Conservation (phyloP, 805 yeast genomes). For the Myxozyma nipponensis region DNA sequence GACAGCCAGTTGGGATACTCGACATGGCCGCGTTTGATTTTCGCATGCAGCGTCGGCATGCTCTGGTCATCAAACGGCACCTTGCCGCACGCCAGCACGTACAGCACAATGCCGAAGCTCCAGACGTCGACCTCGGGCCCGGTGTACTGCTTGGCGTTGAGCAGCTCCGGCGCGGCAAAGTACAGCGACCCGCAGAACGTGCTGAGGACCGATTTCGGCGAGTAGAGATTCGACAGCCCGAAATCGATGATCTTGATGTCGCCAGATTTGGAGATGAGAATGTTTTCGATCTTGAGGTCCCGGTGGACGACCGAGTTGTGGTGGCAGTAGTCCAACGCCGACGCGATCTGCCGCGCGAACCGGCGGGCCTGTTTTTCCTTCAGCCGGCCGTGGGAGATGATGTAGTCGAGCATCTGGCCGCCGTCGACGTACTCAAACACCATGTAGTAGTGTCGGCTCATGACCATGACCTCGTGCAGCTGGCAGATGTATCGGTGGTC, state of each 20-base stretch:
- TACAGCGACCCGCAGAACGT: constrained; percentile 97
- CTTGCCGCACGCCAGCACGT: constrained; percentile 93
- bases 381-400: constrained; percentile 90
- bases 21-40: constrained; percentile 86
- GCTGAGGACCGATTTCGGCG: constrained; percentile 65
- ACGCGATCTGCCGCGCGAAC: constrained; percentile 90
- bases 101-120: constrained; percentile 96
- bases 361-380: constrained; percentile 92
- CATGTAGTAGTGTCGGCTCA: constrained; percentile 97
- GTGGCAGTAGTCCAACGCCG: constrained; percentile 92
- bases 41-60: constrained; percentile 86
- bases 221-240: constrained; percentile 85
- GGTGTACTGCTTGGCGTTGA: constrained; percentile 84
- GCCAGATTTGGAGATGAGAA: constrained; percentile 88
- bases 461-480: constrained; percentile 87
- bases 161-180: constrained; percentile 96
- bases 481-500: constrained; percentile 92
- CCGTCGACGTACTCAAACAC: constrained; percentile 95
- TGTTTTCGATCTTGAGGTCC: constrained; percentile 92
- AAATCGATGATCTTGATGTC: constrained; percentile 95
- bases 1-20: constrained; percentile 85
- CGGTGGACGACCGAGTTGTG: constrained; percentile 93
- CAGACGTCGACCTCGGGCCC: constrained; percentile 99
- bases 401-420: constrained; percentile 95
- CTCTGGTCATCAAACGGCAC: constrained; percentile 97